These are phyloP conservation scores for Candida nitratophila DNA, from an alignment of 805 yeast genomes.

Conservation along the genomic window DNA sequence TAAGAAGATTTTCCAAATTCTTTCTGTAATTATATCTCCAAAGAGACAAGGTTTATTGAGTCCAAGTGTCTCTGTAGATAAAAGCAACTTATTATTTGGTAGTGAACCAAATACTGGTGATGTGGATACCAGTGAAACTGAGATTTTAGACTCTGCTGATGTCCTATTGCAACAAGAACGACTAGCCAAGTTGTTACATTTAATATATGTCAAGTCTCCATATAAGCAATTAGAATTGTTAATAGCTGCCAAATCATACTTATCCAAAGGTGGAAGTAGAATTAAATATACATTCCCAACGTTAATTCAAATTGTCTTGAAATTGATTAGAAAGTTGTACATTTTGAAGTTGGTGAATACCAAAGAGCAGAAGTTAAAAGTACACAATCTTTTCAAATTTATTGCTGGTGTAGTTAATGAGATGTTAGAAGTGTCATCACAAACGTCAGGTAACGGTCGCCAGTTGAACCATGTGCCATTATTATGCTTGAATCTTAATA, in stretches of 20 bases:
- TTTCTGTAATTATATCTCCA: constrained; percentile 44
- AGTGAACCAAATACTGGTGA: constrained; percentile 12
- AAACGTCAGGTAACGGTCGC: constrained; percentile 20
- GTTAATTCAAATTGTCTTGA: constrained; percentile 54
- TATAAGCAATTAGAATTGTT: constrained; percentile 38
- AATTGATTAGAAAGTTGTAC: constrained; percentile 45
- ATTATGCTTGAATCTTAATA: constrained; percentile 39
- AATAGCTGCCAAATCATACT: constrained; percentile 36
- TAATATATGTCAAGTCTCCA: constrained; percentile 46
- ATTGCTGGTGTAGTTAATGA: constrained; percentile 66
- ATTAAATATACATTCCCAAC: constrained; percentile 71
- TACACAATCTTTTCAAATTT: constrained; percentile 53
- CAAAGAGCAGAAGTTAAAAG: constrained; percentile 13
- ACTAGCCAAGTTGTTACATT: constrained; percentile 63
- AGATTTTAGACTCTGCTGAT: constrained; percentile 22
- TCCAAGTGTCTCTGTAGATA: constrained; percentile 2
- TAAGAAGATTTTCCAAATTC: constrained; percentile 50
- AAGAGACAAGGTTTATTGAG: not conserved
- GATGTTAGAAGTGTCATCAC: constrained; percentile 33
- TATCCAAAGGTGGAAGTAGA: constrained; percentile 48
- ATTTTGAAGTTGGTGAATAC: constrained; percentile 18
- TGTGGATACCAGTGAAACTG: constrained; percentile 10
- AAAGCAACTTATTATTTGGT: constrained; percentile 17
- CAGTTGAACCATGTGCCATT: constrained; percentile 24
- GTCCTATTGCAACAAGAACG: constrained; percentile 46